Conservation (phyloP, 345 rosid species). For the Citrus mangshanensis region DNA sequence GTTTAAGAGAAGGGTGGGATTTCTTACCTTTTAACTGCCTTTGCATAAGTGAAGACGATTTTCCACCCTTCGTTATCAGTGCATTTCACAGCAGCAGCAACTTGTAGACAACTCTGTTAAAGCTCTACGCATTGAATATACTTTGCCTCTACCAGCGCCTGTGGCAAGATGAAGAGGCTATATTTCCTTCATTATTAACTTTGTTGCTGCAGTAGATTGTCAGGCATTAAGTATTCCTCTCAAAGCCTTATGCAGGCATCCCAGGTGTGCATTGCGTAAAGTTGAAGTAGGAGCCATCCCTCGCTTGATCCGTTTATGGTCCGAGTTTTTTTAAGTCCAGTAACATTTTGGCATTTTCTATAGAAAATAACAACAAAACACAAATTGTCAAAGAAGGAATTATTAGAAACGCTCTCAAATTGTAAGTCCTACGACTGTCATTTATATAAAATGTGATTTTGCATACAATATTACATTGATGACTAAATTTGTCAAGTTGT, state of each 20-base stretch:
- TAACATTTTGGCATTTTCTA: neutral
- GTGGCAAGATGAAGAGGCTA: conserved; percentile 4
- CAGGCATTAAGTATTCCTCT: neutral
- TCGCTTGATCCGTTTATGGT: neutral
- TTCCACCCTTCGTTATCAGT: neutral
- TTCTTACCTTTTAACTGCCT: neutral
- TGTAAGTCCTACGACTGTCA: too few relatives aligned
- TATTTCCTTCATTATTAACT: neutral
- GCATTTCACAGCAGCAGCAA: neutral
- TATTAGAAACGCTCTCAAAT: too few relatives aligned
- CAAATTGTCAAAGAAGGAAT: too few relatives aligned
- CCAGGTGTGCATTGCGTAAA: conserved; percentile 13
- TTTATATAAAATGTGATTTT: too few relatives aligned
- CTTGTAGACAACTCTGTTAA: conserved; percentile 1
- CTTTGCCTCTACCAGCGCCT: neutral
- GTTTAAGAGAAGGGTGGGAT: neutral
- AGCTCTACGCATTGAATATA: neutral
- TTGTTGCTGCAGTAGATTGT: conserved; percentile 3
- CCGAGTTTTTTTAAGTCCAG: neutral
- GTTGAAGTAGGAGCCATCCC: conserved; percentile 22
- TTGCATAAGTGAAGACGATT: neutral
- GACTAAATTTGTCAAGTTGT: too few relatives aligned
- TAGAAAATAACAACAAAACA: neutral
- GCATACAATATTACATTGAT: too few relatives aligned
- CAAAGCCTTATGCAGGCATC: neutral